Evolutionary conservation across 2,329 filamentous ascomycete genomes (phyloP).

Genomic region (Aspergillus amoenus): DNA sequence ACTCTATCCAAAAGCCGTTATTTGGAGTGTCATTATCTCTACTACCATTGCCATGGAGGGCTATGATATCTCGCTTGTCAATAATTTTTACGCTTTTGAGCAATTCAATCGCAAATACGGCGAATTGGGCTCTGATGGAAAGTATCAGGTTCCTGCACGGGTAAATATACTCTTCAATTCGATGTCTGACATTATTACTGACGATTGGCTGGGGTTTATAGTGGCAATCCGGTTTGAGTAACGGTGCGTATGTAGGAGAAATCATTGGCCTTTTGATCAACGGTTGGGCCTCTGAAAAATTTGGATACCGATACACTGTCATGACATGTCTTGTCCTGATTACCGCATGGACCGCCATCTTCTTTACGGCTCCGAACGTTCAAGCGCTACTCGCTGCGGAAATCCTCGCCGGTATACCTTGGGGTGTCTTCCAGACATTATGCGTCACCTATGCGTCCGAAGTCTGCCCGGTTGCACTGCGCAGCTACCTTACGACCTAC

Average conservation of each 20-base stretch:
- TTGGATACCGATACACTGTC: slow-evolving; percentile 54
- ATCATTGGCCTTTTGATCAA: slow-evolving; percentile 55
- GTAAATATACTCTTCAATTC: slow-evolving; percentile 26
- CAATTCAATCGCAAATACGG: slow-evolving; percentile 46
- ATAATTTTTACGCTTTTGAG: slow-evolving; percentile 67
- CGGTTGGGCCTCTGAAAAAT: slow-evolving; percentile 51
- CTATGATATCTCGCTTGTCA: slow-evolving; percentile 78
- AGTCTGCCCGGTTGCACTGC: slow-evolving; percentile 47
- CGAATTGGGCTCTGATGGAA: slow-evolving; percentile 28
- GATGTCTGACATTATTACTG: slow-evolving; percentile 8
- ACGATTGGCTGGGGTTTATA: slow-evolving; percentile 20
- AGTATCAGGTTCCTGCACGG: slow-evolving; percentile 41
- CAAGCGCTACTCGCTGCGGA: slow-evolving; percentile 50
- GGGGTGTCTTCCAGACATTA: slow-evolving; percentile 53
- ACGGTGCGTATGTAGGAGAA: slow-evolving; percentile 45
- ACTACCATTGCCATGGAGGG: slow-evolving; percentile 91
- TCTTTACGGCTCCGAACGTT: slow-evolving; percentile 52
- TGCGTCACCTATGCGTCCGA: slow-evolving; percentile 50
- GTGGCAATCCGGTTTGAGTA: slow-evolving; percentile 49
- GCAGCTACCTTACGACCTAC: slow-evolving; percentile 48
- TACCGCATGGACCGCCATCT: slow-evolving; percentile 50
- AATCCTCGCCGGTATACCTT: slow-evolving; percentile 52
- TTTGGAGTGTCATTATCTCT: slow-evolving; percentile 82
- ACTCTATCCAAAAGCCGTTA: slow-evolving; percentile 83
- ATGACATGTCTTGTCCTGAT: slow-evolving; percentile 48